A percentile compares a stretch with the other conserved stretches of the same genome.
Conservation (phyloP, 2,329 filamentous ascomycete genomes). For the Ceratocystis cacaofunesta region DNA sequence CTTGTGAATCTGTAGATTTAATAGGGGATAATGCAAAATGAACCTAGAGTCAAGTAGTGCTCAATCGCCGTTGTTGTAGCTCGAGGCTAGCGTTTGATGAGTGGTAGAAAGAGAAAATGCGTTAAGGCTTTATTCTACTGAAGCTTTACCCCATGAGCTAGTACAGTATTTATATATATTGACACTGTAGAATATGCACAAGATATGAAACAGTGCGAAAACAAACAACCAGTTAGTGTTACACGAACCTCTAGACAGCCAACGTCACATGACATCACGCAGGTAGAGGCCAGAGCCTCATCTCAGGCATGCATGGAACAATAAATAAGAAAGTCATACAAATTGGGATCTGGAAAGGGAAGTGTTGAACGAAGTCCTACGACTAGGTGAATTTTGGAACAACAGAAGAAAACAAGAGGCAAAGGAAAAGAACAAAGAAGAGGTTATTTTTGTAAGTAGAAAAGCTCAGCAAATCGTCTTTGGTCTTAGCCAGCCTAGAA, state of each 20-base stretch:
- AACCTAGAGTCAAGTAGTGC: background rate
- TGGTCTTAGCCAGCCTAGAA: background rate
- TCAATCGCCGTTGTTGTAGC: background rate
- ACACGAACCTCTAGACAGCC: background rate
- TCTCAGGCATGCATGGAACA: background rate
- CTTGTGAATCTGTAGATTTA: background rate
- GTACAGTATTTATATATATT: background rate
- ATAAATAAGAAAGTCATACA: background rate
- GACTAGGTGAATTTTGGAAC: background rate
- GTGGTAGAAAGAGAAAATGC: background rate
- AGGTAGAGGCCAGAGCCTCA: background rate
- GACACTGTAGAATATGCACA: background rate
- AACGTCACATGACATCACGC: background rate
- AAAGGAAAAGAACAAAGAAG: background rate
- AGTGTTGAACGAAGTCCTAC: background rate
- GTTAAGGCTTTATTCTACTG: background rate
- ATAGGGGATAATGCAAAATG: background rate
- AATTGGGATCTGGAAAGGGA: background rate
- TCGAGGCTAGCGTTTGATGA: background rate
- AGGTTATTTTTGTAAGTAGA: background rate
- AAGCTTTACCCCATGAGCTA: background rate
- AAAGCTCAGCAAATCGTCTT: background rate
- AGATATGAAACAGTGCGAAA: background rate
- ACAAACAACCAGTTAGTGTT: background rate
- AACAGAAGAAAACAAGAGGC: background rate